Conservation (phyloP, 441 rosid genomes). For the Gossypium lobatum region DNA sequence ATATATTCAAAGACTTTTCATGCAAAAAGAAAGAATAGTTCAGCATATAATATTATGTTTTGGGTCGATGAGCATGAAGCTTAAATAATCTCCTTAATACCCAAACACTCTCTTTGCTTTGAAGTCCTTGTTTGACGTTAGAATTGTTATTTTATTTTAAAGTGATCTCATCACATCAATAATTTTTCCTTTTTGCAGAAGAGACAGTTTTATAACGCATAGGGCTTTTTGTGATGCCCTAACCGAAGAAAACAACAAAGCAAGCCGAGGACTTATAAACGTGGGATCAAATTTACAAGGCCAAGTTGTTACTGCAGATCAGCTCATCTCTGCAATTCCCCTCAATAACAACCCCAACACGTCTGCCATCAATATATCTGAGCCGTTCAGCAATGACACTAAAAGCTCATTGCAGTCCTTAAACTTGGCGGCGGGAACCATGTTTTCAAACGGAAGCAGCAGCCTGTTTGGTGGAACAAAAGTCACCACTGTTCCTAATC, state of each 20-base stretch:
- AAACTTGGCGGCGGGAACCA: slow-evolving; percentile 41
- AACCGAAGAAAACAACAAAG: slow-evolving; percentile 35
- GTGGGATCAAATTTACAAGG: slow-evolving; percentile 15
- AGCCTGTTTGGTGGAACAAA: slow-evolving; percentile 37
- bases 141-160: slow-evolving; percentile 1
- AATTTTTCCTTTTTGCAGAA: slow-evolving; percentile 29
- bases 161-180: slow-evolving; percentile 6
- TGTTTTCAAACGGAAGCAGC: slow-evolving; percentile 45
- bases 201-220: slow-evolving; percentile 53
- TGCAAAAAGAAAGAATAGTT: neutral
- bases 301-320: slow-evolving; percentile 12
- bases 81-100: neutral
- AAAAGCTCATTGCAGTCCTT: slow-evolving; percentile 45
- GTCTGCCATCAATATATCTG: slow-evolving; percentile 25
- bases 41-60: neutral
- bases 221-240: slow-evolving; percentile 60
- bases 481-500: neutral
- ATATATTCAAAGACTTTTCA: too few species aligned
- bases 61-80: neutral
- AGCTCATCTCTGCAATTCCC: slow-evolving; percentile 22
- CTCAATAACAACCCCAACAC: slow-evolving; percentile 17
- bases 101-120: neutral
- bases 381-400: slow-evolving; percentile 35
- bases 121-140: slow-evolving; percentile 13
- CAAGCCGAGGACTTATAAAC: slow-evolving; percentile 17